Conservation (phyloP, 108 stramenopile species). For the Fragilaria crotonensis region DNA sequence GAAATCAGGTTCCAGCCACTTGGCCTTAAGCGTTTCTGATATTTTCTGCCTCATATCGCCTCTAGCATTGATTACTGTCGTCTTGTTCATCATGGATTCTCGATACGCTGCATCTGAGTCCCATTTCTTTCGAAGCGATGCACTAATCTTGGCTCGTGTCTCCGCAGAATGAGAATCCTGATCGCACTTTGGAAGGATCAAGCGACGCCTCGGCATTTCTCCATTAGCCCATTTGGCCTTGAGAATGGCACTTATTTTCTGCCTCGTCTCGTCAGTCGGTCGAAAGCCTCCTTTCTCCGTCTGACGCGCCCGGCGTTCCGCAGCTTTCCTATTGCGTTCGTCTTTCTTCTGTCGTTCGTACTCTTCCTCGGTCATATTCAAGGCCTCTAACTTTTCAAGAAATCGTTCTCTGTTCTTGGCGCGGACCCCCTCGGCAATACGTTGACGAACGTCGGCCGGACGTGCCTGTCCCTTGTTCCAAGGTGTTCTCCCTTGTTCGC, state of each 20-base stretch:
- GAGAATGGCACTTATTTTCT: conserved; percentile 63
- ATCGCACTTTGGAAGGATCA: conserved; percentile 44
- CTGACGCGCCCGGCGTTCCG: conserved; percentile 47
- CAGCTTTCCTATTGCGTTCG: conserved; percentile 42
- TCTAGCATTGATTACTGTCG: conserved; percentile 16
- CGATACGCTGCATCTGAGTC: conserved; percentile 52
- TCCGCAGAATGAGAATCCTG: conserved; percentile 74
- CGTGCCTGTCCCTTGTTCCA: conserved; percentile 81
- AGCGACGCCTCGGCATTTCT: conserved; percentile 40
- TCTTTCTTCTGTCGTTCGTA: conserved; percentile 53
- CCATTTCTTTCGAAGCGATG: conserved; percentile 63
- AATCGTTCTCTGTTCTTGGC: conserved; percentile 60
- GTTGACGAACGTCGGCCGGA: conserved; percentile 55
- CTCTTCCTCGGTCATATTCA: conserved; percentile 75
- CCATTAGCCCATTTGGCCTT: conserved; percentile 69
- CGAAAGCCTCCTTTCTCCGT: conserved; percentile 77
- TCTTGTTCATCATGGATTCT: conserved; percentile 44
- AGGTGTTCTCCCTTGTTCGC: conserved; percentile 81
- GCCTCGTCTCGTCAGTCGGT: conserved; percentile 70
- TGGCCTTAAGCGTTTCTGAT: conserved; percentile 55
- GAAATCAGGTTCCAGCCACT: conserved; percentile 79
- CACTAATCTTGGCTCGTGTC: conserved; percentile 65
- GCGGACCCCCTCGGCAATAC: conserved; percentile 73
- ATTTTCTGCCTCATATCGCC: conserved; percentile 39
- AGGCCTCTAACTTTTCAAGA: conserved; percentile 45